Base-by-base conservation (phyloP, 768 basidiomycete genomes). In the Dacryopinax primogenitus region DNA sequence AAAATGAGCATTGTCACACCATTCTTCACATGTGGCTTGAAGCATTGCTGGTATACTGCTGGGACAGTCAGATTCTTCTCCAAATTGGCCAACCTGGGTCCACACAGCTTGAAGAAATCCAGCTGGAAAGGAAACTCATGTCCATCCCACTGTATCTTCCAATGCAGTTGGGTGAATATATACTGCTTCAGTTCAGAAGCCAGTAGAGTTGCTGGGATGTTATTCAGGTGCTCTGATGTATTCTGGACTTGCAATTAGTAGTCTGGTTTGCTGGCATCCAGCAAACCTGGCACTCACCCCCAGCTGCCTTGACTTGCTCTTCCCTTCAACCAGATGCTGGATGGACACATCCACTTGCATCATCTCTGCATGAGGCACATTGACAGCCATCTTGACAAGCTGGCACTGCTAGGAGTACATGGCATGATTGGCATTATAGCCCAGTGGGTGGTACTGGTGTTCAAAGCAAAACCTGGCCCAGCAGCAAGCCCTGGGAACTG, bases 391-490 rank as follows among this genome's bases (percentile, higher is more conserved):
- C 23, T 21, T 12, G 23, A 47, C 45, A 7, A 47, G 11, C 23
- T 47, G 45, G 13, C 45, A 23, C 7, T 47, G 7, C 13, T 13
- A 21, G 12, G 7, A 23, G 23, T 47, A 47, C 13, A 21, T 21
- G n/a, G 45, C 45, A 47, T 47, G 45, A 47, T 47, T 47, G 45
- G 45, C 45, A 26, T 47, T 47, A 23, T 47, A 47, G 11, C 45
- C 45, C 7, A 47, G n/a, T 47, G 45, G 37, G 11, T n/a, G 37
- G n/a, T n/a, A 39, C 37, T 39, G 37, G 37, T 39, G n/a, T n/a
- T n/a, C n/a, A n/a, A n/a, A n/a, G n/a, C n/a, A n/a, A n/a, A n/a
- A n/a, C n/a, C n/a, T n/a, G n/a, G n/a, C n/a, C n/a, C n/a, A n/a
- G n/a, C n/a, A n/a, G n/a, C n/a, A n/a, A n/a, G n/a, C n/a, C 36